Conservation (phyloP, 2,329 filamentous ascomycete species). For the Cladosporium sp. region DNA sequence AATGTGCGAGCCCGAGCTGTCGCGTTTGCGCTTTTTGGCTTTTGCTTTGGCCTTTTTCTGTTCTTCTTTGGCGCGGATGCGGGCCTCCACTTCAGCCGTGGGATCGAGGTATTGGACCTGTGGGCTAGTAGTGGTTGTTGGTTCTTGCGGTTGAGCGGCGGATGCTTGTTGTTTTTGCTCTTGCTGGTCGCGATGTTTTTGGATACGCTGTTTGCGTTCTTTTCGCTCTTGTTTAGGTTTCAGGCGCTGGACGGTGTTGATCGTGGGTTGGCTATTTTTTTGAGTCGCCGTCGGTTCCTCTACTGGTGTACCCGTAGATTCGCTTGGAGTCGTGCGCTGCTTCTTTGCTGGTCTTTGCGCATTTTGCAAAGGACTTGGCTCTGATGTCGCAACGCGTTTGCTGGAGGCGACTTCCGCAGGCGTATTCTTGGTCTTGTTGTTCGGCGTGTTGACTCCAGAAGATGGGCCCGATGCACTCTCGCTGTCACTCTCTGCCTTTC, state of each 20-base stretch:
- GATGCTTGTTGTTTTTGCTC: background rate
- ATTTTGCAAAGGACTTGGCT: background rate
- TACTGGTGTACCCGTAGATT: background rate
- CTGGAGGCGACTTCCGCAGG: background rate
- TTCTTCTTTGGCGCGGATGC: constrained; percentile 29
- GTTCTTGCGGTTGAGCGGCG: background rate
- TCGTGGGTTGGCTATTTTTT: background rate
- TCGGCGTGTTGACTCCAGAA: background rate
- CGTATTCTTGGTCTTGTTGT: background rate
- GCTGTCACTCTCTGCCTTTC: background rate
- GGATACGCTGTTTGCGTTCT: background rate
- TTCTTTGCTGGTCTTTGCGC: background rate
- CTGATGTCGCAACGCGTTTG: background rate
- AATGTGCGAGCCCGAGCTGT: constrained; percentile 25
- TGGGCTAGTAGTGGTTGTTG: background rate
- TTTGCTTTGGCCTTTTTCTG: constrained; percentile 20
- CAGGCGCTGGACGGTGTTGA: constrained; percentile 1
- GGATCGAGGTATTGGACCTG: constrained; percentile 28
- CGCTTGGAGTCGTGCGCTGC: background rate
- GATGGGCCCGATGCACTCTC: background rate
- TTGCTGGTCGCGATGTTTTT: background rate
- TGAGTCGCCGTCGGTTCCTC: background rate
- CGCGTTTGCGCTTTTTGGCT: constrained; percentile 34
- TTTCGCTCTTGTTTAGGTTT: constrained; percentile 5
- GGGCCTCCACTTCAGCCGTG: constrained; percentile 27